Percentiles rank a stretch among this genome's conserved stretches.
Evolutionary conservation across 768 basidiomycete species (phyloP).

Genomic region (Russula brevipes): DNA sequence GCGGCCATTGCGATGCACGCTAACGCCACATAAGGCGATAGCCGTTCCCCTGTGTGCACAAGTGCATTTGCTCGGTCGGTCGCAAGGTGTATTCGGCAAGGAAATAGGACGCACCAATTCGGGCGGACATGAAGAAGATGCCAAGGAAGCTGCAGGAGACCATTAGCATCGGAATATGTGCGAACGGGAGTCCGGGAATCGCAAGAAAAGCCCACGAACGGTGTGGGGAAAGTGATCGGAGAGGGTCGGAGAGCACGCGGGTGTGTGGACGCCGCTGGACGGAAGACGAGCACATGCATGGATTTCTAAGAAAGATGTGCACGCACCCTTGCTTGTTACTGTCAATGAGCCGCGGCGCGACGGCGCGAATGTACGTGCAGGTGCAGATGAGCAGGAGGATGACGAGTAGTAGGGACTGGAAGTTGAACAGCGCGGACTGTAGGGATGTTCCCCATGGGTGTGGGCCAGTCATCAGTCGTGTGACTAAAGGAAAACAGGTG

Average conservation of each 20-base stretch:
- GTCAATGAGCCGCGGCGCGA: slow-evolving; percentile 86
- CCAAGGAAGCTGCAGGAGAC: slow-evolving; percentile 71
- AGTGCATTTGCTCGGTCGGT: neutral
- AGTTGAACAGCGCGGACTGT: slow-evolving; percentile 95
- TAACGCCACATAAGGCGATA: slow-evolving; percentile 93
- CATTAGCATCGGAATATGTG: neutral
- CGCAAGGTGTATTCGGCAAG: neutral
- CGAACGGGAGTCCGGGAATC: neutral
- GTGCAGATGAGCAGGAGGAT: slow-evolving; percentile 94
- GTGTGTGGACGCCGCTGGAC: neutral
- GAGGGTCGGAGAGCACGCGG: neutral
- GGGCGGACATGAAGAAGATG: slow-evolving; percentile 90
- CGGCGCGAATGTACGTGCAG: slow-evolving; percentile 89
- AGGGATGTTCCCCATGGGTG: neutral
- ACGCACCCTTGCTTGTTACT: slow-evolving; percentile 88
- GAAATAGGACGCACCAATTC: slow-evolving; percentile 64
- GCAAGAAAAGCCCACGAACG: neutral
- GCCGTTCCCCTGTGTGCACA: slow-evolving; percentile 65
- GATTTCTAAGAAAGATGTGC: neutral
- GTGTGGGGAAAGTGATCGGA: neutral
- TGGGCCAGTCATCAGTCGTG: neutral
- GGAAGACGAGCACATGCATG: too few relatives aligned
- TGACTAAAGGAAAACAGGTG: neutral
- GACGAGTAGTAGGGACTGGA: slow-evolving; percentile 90
- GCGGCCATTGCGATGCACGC: slow-evolving; percentile 93